Evolutionary conservation across 352 stramenopile genomes (phyloP).

Genomic region (Phytopythium boreale): DNA sequence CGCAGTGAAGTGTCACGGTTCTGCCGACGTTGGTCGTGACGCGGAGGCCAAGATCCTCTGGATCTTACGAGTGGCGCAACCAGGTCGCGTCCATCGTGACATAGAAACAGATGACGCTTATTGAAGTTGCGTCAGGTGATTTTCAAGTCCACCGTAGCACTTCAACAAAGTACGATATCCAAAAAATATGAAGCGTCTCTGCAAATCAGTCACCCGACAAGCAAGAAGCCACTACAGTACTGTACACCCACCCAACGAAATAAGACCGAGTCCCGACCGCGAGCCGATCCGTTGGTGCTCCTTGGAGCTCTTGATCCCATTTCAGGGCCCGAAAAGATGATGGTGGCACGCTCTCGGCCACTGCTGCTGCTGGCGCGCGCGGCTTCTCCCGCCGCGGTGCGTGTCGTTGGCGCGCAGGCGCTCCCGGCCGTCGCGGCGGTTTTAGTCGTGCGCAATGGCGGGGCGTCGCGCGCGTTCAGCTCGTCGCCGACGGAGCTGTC

Average conservation of each 20-base stretch:
- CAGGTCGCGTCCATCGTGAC: not conserved
- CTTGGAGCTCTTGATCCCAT: too few species aligned
- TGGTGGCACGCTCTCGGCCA: not conserved
- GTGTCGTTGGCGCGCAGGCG: not conserved
- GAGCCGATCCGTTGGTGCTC: too few species aligned
- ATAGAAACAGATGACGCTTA: not conserved
- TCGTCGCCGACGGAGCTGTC: constrained; percentile 42
- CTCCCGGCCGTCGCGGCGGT: not conserved
- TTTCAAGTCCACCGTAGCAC: not conserved
- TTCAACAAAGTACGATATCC: constrained; percentile 1
- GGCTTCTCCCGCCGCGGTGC: not conserved
- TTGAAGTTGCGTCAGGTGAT: not conserved
- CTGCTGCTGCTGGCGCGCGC: not conserved
- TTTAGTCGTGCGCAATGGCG: not conserved
- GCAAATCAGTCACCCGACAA: not conserved
- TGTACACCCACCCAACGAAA: not conserved
- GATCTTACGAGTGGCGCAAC: too few species aligned
- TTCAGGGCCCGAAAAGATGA: too few species aligned
- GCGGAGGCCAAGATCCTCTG: too few species aligned
- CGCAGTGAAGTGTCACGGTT: too few species aligned
- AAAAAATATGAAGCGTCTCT: not conserved
- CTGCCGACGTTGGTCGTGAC: too few species aligned
- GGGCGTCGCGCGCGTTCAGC: constrained; percentile 8
- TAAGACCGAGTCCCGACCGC: too few species aligned
- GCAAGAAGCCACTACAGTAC: not conserved